phyloP scores from a whole-genome alignment of 768 basidiomycete species.

The Termitomyces sp. region DNA sequence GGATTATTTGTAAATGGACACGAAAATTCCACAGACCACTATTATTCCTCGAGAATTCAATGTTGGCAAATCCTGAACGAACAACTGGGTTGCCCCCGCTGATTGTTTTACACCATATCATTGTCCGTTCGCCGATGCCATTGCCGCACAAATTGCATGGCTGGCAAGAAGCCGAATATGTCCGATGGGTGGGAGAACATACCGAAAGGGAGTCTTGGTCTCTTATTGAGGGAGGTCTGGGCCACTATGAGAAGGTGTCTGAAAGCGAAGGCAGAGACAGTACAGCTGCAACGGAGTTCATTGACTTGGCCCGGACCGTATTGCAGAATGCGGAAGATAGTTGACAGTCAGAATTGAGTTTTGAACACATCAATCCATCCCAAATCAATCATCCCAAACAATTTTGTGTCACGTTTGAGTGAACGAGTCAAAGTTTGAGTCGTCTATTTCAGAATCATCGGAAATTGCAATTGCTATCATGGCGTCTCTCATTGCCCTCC shows the following conservation, averaged over 20 bases:
- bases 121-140: slow-evolving; percentile 81
- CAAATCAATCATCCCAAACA: background rate
- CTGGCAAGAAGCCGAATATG: slow-evolving; percentile 96
- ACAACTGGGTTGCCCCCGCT: slow-evolving; percentile 81
- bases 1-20: slow-evolving; percentile 1
- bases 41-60: slow-evolving; percentile 79
- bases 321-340: slow-evolving; percentile 34
- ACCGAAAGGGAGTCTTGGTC: slow-evolving; percentile 72
- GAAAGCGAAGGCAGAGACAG: slow-evolving; percentile 49
- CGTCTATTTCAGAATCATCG: background rate
- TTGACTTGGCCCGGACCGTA: slow-evolving; percentile 63
- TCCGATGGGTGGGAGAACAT: slow-evolving; percentile 94
- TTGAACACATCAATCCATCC: background rate
- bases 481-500: slow-evolving; percentile 24
- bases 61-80: slow-evolving; percentile 56
- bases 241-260: slow-evolving; percentile 71
- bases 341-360: slow-evolving; percentile 5
- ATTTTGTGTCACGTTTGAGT: background rate
- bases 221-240: slow-evolving; percentile 72
- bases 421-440: no score
- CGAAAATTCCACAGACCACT: slow-evolving; percentile 52
- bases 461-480: slow-evolving; percentile 12
- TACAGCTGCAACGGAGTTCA: slow-evolving; percentile 50
- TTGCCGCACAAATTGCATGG: slow-evolving; percentile 87
- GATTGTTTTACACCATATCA: slow-evolving; percentile 86